Conservation (phyloP, 73 alveolate species). For the Paramecium sexaurelia region DNA sequence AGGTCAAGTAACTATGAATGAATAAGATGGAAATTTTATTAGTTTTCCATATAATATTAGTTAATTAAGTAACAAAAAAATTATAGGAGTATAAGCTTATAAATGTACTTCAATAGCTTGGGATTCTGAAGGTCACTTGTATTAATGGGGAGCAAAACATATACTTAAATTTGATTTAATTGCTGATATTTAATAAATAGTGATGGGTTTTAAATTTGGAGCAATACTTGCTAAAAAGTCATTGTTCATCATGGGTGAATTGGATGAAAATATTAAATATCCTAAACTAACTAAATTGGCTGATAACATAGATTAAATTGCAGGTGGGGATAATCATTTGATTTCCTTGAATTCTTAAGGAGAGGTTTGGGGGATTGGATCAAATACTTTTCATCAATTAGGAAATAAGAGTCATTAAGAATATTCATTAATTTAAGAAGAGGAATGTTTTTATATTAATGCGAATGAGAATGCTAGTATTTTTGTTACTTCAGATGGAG, state of each 20-base stretch:
- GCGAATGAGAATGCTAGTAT: not conserved
- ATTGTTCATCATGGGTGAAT: not conserved
- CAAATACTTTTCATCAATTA: not conserved
- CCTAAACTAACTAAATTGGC: constrained; percentile 28
- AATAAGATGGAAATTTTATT: constrained; percentile 24
- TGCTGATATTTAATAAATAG: not conserved
- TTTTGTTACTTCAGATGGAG: constrained; percentile 52
- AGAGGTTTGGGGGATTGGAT: constrained; percentile 5
- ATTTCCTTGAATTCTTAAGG: not conserved
- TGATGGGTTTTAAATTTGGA: not conserved
- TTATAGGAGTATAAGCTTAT: constrained; percentile 32
- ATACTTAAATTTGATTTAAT: not conserved
- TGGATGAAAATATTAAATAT: not conserved
- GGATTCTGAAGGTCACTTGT: not conserved
- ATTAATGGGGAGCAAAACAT: constrained; percentile 38
- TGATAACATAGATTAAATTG: not conserved
- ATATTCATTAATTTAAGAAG: not conserved
- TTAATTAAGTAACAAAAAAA: not conserved
- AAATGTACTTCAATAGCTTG: constrained; percentile 54
- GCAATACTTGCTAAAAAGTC: not conserved
- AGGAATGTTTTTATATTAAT: constrained; percentile 16
- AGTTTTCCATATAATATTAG: not conserved
- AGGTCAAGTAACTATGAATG: constrained; percentile 3
- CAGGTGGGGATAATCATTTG: constrained; percentile 41
- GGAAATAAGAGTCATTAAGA: not conserved